Conservation (phyloP, 257 asterid genomes). For the Solanum sparsipilum region DNA sequence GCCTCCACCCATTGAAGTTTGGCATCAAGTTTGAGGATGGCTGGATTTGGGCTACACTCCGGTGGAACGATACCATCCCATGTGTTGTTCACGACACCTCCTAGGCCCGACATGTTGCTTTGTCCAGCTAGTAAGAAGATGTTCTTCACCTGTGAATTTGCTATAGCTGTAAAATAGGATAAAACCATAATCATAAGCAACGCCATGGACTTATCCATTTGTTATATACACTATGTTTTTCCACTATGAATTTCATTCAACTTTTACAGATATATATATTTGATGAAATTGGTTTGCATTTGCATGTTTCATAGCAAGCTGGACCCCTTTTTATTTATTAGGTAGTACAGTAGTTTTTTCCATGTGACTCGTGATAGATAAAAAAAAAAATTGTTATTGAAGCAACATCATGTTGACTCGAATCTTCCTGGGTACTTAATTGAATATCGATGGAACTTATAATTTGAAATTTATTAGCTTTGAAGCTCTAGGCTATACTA, state of each 20-base stretch:
- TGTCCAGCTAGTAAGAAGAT: slow-evolving; percentile 18
- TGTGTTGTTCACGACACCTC: slow-evolving; percentile 3
- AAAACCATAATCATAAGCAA: background rate
- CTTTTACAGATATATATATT: background rate
- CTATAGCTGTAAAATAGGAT: background rate
- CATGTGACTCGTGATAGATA: background rate
- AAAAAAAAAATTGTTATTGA: background rate
- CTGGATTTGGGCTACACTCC: background rate
- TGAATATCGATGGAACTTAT: background rate
- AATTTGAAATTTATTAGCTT: background rate
- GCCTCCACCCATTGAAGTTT: background rate
- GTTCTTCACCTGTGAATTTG: background rate
- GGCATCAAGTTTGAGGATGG: background rate
- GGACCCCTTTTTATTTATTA: background rate
- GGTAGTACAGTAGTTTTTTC: background rate
- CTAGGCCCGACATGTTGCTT: slow-evolving; percentile 21
- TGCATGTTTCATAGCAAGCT: background rate
- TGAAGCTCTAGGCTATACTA: background rate
- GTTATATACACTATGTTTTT: background rate
- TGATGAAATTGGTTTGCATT: background rate
- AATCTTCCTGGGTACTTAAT: background rate
- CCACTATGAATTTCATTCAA: background rate
- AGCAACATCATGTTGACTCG: background rate
- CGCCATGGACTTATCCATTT: background rate
- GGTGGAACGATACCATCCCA: slow-evolving; percentile 13